Conservation (phyloP, 768 basidiomycete species). For the Lactifluus pinguis region DNA sequence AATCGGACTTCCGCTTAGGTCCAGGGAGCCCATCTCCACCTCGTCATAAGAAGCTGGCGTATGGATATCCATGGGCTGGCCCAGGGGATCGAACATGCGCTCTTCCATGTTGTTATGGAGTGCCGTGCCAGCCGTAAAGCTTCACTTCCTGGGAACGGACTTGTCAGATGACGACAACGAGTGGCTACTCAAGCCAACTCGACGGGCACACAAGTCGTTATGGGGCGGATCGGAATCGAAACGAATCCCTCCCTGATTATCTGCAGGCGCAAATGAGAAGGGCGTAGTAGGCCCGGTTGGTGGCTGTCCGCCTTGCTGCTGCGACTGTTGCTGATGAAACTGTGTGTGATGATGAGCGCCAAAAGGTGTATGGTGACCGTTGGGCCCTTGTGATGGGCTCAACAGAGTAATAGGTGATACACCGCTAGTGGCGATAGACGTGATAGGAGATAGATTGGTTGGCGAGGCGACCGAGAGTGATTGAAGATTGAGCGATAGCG, state of each 20-base stretch:
- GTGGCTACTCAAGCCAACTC: slow-evolving; percentile 33
- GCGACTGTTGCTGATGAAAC: slow-evolving; percentile 23
- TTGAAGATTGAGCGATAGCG: slow-evolving; percentile 60
- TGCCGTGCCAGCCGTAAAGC: slow-evolving; percentile 42
- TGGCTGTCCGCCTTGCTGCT: slow-evolving; percentile 10
- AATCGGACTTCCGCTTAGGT: slow-evolving; percentile 40
- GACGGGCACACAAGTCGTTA: slow-evolving; percentile 27
- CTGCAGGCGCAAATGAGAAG: slow-evolving; percentile 44
- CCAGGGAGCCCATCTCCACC: slow-evolving; percentile 43
- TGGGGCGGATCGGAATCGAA: slow-evolving; percentile 25
- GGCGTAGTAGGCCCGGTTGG: slow-evolving; percentile 23
- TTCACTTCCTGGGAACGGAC: slow-evolving; percentile 57
- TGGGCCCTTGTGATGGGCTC: slow-evolving; percentile 40
- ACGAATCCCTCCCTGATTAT: slow-evolving; percentile 24
- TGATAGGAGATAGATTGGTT: slow-evolving; percentile 43
- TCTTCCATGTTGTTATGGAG: slow-evolving; percentile 28
- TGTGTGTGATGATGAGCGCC: slow-evolving; percentile 36
- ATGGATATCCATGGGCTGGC: slow-evolving; percentile 27
- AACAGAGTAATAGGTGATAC: slow-evolving; percentile 47
- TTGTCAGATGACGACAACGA: slow-evolving; percentile 44
- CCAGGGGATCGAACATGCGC: slow-evolving; percentile 26
- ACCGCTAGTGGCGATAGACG: slow-evolving; percentile 28
- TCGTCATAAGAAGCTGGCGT: slow-evolving; percentile 44
- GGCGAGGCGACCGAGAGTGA: slow-evolving; percentile 59
- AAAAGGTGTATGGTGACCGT: slow-evolving; percentile 34